Conservation (phyloP, 108 stramenopile species). For the Tribonema minus region DNA sequence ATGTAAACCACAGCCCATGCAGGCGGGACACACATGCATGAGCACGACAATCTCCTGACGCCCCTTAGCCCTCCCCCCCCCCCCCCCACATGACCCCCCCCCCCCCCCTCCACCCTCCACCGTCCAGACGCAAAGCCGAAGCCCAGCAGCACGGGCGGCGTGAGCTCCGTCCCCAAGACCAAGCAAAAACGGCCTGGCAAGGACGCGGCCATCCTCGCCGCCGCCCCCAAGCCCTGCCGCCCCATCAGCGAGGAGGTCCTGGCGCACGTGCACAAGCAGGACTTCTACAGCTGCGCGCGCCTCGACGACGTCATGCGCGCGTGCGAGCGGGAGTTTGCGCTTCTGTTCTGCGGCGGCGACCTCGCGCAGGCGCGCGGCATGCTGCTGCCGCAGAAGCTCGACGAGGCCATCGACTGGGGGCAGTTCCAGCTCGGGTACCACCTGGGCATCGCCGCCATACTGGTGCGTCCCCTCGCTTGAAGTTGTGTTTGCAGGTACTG, state of each 20-base stretch:
- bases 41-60: no score
- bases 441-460: constrained; percentile 81
- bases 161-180: no score
- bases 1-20: no score
- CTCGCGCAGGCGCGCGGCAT: constrained; percentile 74
- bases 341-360: constrained; percentile 81
- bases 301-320: background rate
- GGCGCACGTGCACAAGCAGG: constrained; percentile 8
- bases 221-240: background rate
- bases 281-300: background rate
- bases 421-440: constrained; percentile 71
- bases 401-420: constrained; percentile 84
- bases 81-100: no score
- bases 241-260: background rate
- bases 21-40: no score
- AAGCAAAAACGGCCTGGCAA: no score
- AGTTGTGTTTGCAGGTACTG: no score
- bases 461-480: no score
- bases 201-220: background rate
- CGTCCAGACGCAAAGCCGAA: no score
- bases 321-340: constrained; percentile 65
- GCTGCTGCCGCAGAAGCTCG: constrained; percentile 78
- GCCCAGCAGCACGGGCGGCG: no score
- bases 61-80: no score
- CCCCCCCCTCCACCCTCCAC: no score